These are phyloP conservation scores for Chaetomidium leptoderma DNA, from an alignment of 495 filamentous ascomycete genomes.

Conservation along the genomic window DNA sequence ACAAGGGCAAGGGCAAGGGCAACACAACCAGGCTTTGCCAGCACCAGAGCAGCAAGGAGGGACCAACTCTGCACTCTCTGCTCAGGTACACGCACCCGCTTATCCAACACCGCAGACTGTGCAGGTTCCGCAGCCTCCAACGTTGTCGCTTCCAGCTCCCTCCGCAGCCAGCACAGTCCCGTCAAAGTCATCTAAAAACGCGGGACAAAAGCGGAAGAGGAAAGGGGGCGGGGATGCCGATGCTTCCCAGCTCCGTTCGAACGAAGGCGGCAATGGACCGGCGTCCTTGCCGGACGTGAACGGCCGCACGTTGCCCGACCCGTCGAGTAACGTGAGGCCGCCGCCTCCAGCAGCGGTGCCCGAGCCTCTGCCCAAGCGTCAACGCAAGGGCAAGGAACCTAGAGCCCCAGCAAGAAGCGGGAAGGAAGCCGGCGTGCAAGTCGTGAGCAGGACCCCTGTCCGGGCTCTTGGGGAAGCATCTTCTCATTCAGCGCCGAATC, in stretches of 20 bases:
- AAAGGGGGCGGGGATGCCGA: slow-evolving; percentile 18
- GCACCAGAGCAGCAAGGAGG: neutral
- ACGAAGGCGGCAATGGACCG: neutral
- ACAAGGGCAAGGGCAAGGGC: neutral
- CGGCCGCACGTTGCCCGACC: slow-evolving; percentile 8
- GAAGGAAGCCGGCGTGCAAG: neutral
- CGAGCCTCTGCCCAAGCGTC: slow-evolving; percentile 26
- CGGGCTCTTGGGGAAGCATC: neutral
- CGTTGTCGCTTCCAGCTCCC: slow-evolving; percentile 13
- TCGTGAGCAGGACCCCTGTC: neutral
- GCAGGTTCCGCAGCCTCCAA: slow-evolving; percentile 11
- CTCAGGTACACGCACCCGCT: neutral
- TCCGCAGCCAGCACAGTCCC: slow-evolving; percentile 12
- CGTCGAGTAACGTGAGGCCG: neutral
- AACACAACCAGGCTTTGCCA: neutral
- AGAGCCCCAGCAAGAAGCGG: slow-evolving; percentile 13
- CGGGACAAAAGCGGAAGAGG: slow-evolving; percentile 30
- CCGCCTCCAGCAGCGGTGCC: neutral
- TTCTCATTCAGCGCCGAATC: neutral
- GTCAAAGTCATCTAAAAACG: neutral
- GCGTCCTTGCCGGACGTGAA: slow-evolving; percentile 10
- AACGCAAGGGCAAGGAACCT: slow-evolving; percentile 24
- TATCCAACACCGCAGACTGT: neutral
- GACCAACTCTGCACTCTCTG: neutral
- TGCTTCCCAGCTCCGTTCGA: neutral